Evolutionary conservation across 139 green algal species (phyloP), one percentile per base, ranked within the genome.

Genomic region (Desmodesmus armatus): DNA sequence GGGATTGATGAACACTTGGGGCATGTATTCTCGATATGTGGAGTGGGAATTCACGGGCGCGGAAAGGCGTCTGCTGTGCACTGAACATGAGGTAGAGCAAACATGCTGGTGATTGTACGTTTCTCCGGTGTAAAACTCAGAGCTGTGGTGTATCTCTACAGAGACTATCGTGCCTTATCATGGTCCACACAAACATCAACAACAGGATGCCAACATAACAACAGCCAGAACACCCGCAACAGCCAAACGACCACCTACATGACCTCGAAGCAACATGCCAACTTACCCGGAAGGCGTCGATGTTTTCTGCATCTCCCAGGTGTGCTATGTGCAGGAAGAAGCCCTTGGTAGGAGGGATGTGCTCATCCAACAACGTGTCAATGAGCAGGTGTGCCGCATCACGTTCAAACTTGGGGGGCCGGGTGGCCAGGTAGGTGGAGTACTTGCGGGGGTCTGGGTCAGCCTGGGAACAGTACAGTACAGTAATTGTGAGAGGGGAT

Each of bases 311-410:
- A 73, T 94, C 92, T 11, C 89, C 87, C 51, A 98, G 81, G 83
- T 98, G 95, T 0, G 93, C 94, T 25, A 98, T 93, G 87, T 98
- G 95, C 13, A 98, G 37, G 21, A 35, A 31, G 75, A 96, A 96
- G n/a, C 94, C 93, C 2, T 74, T 78, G 0, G 75, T 73, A 0
- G 80, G 76, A 23, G 80, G 76, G 19, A 43, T 44, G 43, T 80
- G 80, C 60, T 91, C 87, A 44, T 90, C 73, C 25, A 86, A 83
- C 85, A 96, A 82, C 67, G 94, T 76, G 17, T 83, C 63, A 5
- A 98, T 75, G 67, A 98, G 89, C 75, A 90, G 66, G 0, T 76
- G 31, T 17, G 97, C 87, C 15, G 96, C 94, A 35, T 90, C 87
- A 27, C 87, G 69, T 75, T 98, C 96, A 83, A 95, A 98, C 58